phyloP scores from a whole-genome alignment of 179 eudicot genomes.

The Gypsophila paniculata region DNA sequence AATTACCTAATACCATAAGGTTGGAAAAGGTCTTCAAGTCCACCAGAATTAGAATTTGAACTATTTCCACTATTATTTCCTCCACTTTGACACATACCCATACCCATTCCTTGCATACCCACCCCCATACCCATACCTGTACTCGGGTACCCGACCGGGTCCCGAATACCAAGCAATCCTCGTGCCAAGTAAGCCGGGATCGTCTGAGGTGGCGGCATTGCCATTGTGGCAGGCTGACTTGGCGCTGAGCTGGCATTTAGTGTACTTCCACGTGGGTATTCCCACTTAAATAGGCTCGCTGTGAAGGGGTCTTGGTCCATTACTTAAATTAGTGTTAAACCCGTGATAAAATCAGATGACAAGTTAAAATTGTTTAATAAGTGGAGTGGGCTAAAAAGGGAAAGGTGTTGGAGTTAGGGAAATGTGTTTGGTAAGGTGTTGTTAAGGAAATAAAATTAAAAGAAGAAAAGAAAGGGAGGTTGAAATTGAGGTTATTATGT shows the following conservation, averaged over 20 bases:
- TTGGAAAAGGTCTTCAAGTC: constrained; percentile 75
- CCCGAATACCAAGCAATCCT: constrained; percentile 27
- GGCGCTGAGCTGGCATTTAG: constrained; percentile 7
- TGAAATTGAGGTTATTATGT: constrained; percentile 19
- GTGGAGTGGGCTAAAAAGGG: not conserved
- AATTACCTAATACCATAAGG: constrained; percentile 69
- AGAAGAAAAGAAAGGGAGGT: constrained; percentile 18
- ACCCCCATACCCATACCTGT: constrained; percentile 26
- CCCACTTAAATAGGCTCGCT: constrained; percentile 33
- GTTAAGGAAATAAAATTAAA: constrained; percentile 13
- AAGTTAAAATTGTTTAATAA: not conserved
- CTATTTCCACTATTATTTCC: constrained; percentile 22
- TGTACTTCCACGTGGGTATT: constrained; percentile 24
- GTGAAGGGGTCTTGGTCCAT: constrained; percentile 38
- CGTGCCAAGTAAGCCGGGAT: constrained; percentile 27
- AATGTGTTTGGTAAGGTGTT: constrained; percentile 6
- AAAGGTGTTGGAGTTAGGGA: not conserved
- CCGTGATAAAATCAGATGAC: too few relatives aligned
- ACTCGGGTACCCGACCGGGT: constrained; percentile 17
- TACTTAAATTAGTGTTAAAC: too few relatives aligned
- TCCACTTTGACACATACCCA: constrained; percentile 13
- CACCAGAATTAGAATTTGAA: constrained; percentile 31
- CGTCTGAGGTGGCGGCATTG: constrained; percentile 11
- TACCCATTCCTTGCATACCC: constrained; percentile 26
- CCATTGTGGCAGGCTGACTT: not conserved